Evolutionary conservation across 192 early-diverging fungal genomes (phyloP), one percentile per base, ranked within the genome.

Genomic region (Entrophospora sp.): DNA sequence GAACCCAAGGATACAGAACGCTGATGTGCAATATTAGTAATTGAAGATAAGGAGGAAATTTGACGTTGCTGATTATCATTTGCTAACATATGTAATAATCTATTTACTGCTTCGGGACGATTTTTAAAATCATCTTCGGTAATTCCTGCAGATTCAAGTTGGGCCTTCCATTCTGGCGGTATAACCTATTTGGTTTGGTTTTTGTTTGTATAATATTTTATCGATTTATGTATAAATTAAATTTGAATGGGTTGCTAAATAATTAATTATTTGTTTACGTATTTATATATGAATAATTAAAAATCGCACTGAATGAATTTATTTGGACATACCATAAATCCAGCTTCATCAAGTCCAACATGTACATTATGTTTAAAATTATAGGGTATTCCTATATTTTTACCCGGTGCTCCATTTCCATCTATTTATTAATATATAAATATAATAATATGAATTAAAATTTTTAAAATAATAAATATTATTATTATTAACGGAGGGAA

Each of bases 291-390:
- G n/a, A n/a, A n/a, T n/a, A n/a, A n/a, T n/a, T n/a, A n/a, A n/a
- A n/a, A n/a, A n/a, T n/a, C n/a, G n/a, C n/a, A n/a, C n/a, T n/a
- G n/a, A n/a, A n/a, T n/a, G n/a, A n/a, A n/a, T 13, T 43, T 27
- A 49, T 12, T 32, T 37, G 27, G n/a, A 48, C 60, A 43, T 72
- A 68, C 60, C 51, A 27, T 37, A 31, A 68, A 48, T n/a, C 66
- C 43, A 59, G 49, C 44, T 56, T 77, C 51, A 46, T 78, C 69
- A 30, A 83, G 60, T 44, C 75, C 69, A 44, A 83, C 81, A 66
- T 83, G 81, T 13, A 80, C 68, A 42, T 75, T 73, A 37, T 80
- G 79, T 27, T 80, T 68, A 20, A 80, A 68, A 59, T 82, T 80
- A 51, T 78, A 82, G 7, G 81, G 81, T 55, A 72, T 70, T 18